These are phyloP conservation scores for Candida andamanensis DNA, from an alignment of 805 yeast genomes.

Conservation along the genomic window DNA sequence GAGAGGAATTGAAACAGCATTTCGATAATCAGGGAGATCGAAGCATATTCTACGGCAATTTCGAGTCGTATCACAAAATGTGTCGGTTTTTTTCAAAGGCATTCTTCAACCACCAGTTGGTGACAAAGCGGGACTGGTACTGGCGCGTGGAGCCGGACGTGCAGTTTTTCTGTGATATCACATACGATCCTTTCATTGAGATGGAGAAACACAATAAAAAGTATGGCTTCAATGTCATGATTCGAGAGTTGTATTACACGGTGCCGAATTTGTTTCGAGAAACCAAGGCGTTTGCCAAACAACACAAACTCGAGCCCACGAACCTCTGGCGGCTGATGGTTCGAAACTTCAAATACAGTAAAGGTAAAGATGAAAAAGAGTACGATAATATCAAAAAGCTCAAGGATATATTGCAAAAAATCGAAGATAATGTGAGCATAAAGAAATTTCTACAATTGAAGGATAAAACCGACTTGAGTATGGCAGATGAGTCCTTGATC, in stretches of 20 bases:
- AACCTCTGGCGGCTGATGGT: conserved; percentile 68
- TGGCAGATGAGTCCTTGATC: conserved; percentile 24
- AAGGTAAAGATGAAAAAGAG: conserved; percentile 17
- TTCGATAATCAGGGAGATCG: conserved; percentile 77
- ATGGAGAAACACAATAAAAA: conserved; percentile 66
- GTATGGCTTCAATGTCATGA: conserved; percentile 81
- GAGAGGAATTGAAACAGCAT: conserved; percentile 46
- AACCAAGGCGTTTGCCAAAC: conserved; percentile 58
- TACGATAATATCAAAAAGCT: conserved; percentile 19
- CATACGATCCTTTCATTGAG: conserved; percentile 85
- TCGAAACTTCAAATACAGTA: conserved; percentile 20
- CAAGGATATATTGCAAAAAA: conserved; percentile 19
- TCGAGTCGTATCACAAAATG: conserved; percentile 87
- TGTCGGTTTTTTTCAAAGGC: conserved; percentile 87
- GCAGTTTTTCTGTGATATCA: conserved; percentile 81
- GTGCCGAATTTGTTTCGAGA: conserved; percentile 76
- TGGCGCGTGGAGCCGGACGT: conserved; percentile 97
- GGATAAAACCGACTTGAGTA: conserved; percentile 18
- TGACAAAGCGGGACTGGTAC: conserved; percentile 76
- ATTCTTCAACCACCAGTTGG: conserved; percentile 75
- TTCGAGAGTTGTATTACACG: conserved; percentile 75
- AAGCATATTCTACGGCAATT: conserved; percentile 75
- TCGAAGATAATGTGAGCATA: conserved; percentile 25
- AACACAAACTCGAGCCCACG: conserved; percentile 42
- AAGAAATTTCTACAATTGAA: conserved; percentile 16